These are phyloP conservation scores for Globisporangium uncinulatum DNA, from an alignment of 352 stramenopile genomes.

Conservation along the genomic window DNA sequence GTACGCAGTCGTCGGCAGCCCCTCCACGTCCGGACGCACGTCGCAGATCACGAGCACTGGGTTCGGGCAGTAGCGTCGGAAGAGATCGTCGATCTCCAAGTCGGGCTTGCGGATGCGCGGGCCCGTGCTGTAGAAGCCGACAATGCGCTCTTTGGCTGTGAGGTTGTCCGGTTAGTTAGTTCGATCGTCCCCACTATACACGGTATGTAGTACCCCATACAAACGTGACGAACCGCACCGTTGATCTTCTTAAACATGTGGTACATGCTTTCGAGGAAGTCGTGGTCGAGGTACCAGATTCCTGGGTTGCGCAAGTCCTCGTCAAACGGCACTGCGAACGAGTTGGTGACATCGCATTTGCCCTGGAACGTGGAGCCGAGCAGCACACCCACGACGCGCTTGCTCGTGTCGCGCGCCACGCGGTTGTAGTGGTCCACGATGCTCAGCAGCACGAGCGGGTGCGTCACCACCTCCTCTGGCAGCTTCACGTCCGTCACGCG, in stretches of 20 bases:
- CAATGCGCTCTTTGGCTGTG: constrained; percentile 94
- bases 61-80: constrained; percentile 92
- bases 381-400: constrained; percentile 98
- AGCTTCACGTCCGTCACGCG: constrained; percentile 70
- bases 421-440: constrained; percentile 99
- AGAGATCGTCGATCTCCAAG: constrained; percentile 93
- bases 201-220: neutral
- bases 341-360: constrained; percentile 93
- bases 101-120: constrained; percentile 95
- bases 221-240: constrained; percentile 27
- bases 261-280: constrained; percentile 99
- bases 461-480: constrained; percentile 93
- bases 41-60: constrained; percentile 99
- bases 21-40: constrained; percentile 93
- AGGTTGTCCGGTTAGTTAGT: no score
- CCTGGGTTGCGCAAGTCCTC: constrained; percentile 96
- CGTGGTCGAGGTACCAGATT: constrained; percentile 99
- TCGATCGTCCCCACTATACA: neutral
- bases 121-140: constrained; percentile 99
- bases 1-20: constrained; percentile 97
- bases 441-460: constrained; percentile 98
- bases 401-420: constrained; percentile 96
- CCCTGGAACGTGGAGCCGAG: constrained; percentile 94
- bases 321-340: constrained; percentile 97
- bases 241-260: constrained; percentile 95